Evolutionary conservation across 2,329 filamentous ascomycete species (phyloP), one percentile per base, ranked within the genome.

Genomic region (Hysterium pulicare): DNA sequence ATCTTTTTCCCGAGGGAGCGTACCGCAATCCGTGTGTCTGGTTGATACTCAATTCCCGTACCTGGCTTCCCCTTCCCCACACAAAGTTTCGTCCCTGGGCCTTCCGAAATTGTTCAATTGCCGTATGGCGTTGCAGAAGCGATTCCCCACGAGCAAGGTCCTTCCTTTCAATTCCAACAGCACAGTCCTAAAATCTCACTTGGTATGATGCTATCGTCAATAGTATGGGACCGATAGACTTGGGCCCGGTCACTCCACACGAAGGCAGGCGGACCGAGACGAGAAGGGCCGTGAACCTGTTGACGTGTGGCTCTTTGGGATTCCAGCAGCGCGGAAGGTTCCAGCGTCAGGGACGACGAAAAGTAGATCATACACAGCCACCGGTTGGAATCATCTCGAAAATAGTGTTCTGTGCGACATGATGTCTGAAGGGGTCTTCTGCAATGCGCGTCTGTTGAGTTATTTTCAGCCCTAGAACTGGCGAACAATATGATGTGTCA

Each of bases 1-100:
- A 26, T 33, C 51, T 41, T 26, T 61, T 48, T 58, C 55, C 54
- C 55, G 57, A 53, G 48, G 55, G 54, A 52, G 53, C 24, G 37
- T 39, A 20, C 26, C 37, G 16, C 17, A 26, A 21, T 17, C 55
- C 54, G 51, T 47, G 41, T 48, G 40, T 54, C 50, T 61, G 60
- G 59, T 57, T 31, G 21, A 37, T 19, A 17, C 13, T 24, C 15
- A 33, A 22, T 24, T 39, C 23, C 23, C 37, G 22, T 16, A 5
- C 20, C 32, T 24, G 28, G 39, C 26, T 40, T 42, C 42, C 28
- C 19, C 35, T 61, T 62, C 59, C 59, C 60, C 59, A 62, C 58
- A 61, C 38, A 53, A 49, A 53, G 52, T 50, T 51, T 54, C 38
- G 48, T 43, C 45, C 46, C 40, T 50, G 38, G 41, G 49, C 45